Percentiles rank a stretch among this genome's conserved stretches.
Evolutionary conservation across 371 early-diverging fungal genomes (phyloP).

Genomic region (Mucor saturninus): DNA sequence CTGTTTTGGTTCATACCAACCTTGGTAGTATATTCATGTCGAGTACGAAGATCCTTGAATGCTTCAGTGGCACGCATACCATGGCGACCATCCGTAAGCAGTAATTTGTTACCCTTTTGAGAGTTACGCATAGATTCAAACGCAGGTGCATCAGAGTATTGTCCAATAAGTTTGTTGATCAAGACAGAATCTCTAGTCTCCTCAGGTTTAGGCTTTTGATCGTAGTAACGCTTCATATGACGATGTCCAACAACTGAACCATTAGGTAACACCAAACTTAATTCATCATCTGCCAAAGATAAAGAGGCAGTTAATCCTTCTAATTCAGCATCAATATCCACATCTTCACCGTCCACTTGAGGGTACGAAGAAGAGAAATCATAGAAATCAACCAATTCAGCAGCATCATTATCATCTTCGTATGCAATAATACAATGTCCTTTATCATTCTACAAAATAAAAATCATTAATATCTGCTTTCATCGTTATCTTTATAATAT

Average conservation of each 20-base stretch:
- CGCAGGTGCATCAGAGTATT: constrained; percentile 44
- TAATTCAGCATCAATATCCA: constrained; percentile 61
- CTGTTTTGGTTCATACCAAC: constrained; percentile 85
- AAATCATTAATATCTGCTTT: background rate
- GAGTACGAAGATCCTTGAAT: constrained; percentile 61
- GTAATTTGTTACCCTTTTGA: constrained; percentile 21
- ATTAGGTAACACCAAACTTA: constrained; percentile 85
- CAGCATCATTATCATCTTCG: constrained; percentile 86
- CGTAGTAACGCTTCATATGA: constrained; percentile 80
- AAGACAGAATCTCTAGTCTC: constrained; percentile 57
- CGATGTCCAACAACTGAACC: constrained; percentile 89
- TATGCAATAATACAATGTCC: constrained; percentile 95
- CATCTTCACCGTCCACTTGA: constrained; percentile 53
- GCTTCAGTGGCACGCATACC: constrained; percentile 43
- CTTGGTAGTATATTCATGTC: constrained; percentile 70
- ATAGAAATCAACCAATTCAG: constrained; percentile 93
- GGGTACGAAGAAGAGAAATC: constrained; percentile 72
- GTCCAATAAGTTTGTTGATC: constrained; percentile 57
- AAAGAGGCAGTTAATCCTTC: constrained; percentile 35
- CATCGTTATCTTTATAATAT: background rate
- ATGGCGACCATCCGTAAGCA: constrained; percentile 47
- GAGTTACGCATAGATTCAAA: constrained; percentile 44
- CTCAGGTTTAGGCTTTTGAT: constrained; percentile 78
- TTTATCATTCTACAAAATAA: constrained; percentile 68
- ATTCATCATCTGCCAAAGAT: constrained; percentile 71